Base-by-base conservation (phyloP, 371 early-diverging fungal species). In the Saksenaea vasiformis region DNA sequence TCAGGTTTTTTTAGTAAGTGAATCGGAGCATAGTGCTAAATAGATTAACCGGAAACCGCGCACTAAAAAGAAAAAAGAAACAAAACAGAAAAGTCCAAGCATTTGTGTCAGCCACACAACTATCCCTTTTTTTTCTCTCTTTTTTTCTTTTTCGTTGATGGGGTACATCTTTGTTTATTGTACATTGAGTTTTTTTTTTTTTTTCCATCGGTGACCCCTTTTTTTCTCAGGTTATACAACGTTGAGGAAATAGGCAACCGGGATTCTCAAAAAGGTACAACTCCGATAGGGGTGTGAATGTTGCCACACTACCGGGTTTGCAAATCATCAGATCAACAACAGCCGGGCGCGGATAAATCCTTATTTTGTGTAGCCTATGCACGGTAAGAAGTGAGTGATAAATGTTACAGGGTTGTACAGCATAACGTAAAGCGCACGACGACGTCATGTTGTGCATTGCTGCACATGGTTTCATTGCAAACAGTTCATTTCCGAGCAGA, bases 391-490 rank as follows among this genome's bases (percentile, higher is more conserved):
- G n/a, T 39, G 39, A n/a, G n/a, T 39, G 39, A 47, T 47, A 47
- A 22, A 47, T 47, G 51, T 22, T 17, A 47, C 24, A 47, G 51
- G 24, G 51, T 47, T 47, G 51, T 47, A 47, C 51, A 47, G 51
- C 51, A 47, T 47, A 22, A 47, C 51, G 11, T n/a, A 39, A 39
- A 47, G 24, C 22, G 51, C 24, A 47, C 51, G 39, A 47, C 51
- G 51, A 47, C 51, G 51, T 47, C 51, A 47, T 47, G 51, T 22
- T 22, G 51, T 47, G 51, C 51, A 47, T 47, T 47, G 51, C 51
- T 47, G 51, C 51, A 47, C 51, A 47, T 47, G 22, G 51, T 47
- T 47, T 47, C 51, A 22, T 47, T 47, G 51, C 51, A 47, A 47
- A 47, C 51, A 47, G 51, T 47, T 47, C 51, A 47, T 47, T 47